Evolutionary conservation across 345 rosid species (phyloP), one percentile per base, ranked within the genome.

Genomic region (Populus simonii): DNA sequence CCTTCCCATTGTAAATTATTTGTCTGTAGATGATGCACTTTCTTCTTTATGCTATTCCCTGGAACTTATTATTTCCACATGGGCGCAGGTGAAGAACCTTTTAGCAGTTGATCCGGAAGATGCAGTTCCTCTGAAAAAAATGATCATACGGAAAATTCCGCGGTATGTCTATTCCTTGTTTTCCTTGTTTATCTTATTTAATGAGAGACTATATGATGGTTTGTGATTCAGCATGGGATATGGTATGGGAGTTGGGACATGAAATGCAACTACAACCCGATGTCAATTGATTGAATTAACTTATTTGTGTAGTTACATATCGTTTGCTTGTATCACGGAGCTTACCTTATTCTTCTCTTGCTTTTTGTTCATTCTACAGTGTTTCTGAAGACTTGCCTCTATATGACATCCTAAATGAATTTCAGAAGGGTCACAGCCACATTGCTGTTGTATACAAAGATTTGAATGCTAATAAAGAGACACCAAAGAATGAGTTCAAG

Each of bases 351-450:
- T 73, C 22, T 65, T 77, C 22, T 74, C 51, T 74, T 71, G 29
- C 71, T 66, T 67, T 75, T 43, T 68, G 55, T 80, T 62, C 68
- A 71, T 76, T 72, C 15, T 81, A 3, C 82, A 95, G 98, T 86
- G 97, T 95, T 72, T 87, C 94, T 18, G 99, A 87, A 76, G 85
- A 90, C 79, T 89, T 93, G 91, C 99, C 98, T 41, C 80, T 95
- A 25, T 93, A 95, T 70, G 98, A 95, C 82, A 93, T 95, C 80
- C 90, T 95, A 67, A 95, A 95, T 75, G 96, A 92, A 85, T 95
- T 95, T 69, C 99, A 95, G 86, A 93, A 95, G 82, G 97, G 99
- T 66, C 99, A 95, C 82, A 95, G 98, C 84, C 99, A 95, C 85
- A 88, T 95, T 80, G 98, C 98, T 43, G 97, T 88, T 66, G 99